phyloP scores from a whole-genome alignment of 2,329 filamentous ascomycete species.

The Aspergillus chevalieri region DNA sequence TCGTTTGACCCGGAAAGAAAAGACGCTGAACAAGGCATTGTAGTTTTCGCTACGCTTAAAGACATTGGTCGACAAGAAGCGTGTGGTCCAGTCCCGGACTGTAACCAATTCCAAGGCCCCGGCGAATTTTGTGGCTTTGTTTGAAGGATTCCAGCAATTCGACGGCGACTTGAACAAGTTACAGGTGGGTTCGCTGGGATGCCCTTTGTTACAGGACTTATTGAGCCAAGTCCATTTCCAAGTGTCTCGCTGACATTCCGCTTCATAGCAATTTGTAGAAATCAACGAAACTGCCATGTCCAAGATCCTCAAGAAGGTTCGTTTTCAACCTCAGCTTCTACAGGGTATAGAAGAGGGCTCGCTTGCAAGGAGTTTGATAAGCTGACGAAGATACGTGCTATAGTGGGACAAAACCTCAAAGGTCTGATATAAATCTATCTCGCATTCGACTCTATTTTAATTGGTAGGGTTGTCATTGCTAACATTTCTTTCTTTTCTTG shows the following conservation, averaged over 20 bases:
- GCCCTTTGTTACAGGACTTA: background rate
- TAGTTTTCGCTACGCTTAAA: slow-evolving; percentile 89
- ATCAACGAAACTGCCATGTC: slow-evolving; percentile 97
- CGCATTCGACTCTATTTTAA: background rate
- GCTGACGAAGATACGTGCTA: slow-evolving; percentile 12
- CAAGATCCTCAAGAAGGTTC: slow-evolving; percentile 92
- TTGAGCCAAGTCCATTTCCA: background rate
- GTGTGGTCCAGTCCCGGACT: slow-evolving; percentile 72
- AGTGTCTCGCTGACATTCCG: slow-evolving; percentile 5
- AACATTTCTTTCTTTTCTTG: slow-evolving; percentile 22
- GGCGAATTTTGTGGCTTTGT: slow-evolving; percentile 86
- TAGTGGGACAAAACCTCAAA: slow-evolving; percentile 99
- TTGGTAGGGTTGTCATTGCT: slow-evolving; percentile 1
- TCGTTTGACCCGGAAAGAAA: background rate
- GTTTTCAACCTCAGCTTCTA: slow-evolving; percentile 14
- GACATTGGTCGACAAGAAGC: slow-evolving; percentile 92
- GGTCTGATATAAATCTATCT: slow-evolving; percentile 36
- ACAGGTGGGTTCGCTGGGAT: slow-evolving; percentile 44
- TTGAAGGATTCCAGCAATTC: slow-evolving; percentile 97
- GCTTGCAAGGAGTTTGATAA: slow-evolving; percentile 9
- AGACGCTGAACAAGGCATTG: background rate
- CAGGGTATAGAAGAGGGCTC: background rate
- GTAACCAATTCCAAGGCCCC: slow-evolving; percentile 77
- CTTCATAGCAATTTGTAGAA: slow-evolving; percentile 80
- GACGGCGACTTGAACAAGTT: slow-evolving; percentile 95